Base-by-base conservation (phyloP, 2,329 filamentous ascomycete genomes). In the Cladosporium cucumerinum region DNA sequence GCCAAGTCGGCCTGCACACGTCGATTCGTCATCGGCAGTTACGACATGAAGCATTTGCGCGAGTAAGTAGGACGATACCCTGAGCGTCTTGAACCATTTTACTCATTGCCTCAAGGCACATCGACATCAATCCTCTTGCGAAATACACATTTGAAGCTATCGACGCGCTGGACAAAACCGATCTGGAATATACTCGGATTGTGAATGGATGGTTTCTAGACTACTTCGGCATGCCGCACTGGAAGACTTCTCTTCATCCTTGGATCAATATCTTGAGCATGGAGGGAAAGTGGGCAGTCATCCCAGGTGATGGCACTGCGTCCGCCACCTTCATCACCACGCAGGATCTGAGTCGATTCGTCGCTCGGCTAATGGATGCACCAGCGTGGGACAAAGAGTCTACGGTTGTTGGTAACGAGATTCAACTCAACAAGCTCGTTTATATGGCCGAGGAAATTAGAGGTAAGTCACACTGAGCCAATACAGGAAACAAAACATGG, bases 201-300 rank as follows among this genome's bases (percentile, higher is more conserved):
- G 61, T 71, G 21, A 71, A 72, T 52, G 73, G 72, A 6, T 59
- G 70, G 48, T 76, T 76, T 61, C 57, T 76, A 4, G 75, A 77
- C 65, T 76, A 74, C 66, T 75, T 68, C 36, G 73, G 70, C 36
- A 67, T 72, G 64, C 73, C 74, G 16, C 66, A 71, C 25, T 46
- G 71, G 46, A 58, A 65, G 25, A 59, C 55, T 7, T 32, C 57
- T 14, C 39, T 60, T 10, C 57, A 60, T 23, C 57, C 57, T 16
- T 60, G 57, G 18, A 49, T 66, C 39, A 63, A 66, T 39, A 62
- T 65, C 34, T 8, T 52, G 16, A 58, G 43, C 32, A 55, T 55
- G n/a, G 36, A 57, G 28, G 57, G 28, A 1, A 60, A 46, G 26
- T 60, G 57, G 57, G 57, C 57, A 25, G 39, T 48, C 16, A 23